Evolutionary conservation across 371 early-diverging fungal species (phyloP).

Genomic region (Actinomortierella wolfii): DNA sequence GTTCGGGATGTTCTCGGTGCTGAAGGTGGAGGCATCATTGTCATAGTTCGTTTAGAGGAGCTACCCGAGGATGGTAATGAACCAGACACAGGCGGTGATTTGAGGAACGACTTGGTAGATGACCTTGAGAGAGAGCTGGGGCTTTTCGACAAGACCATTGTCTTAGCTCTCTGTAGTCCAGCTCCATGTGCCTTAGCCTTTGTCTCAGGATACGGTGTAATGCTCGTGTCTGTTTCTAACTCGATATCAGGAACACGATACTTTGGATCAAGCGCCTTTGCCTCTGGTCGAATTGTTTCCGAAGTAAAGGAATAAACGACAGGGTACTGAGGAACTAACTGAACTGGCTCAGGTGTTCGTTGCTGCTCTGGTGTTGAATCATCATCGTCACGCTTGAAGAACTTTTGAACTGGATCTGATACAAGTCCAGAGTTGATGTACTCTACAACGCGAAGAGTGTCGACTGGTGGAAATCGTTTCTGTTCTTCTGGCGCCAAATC

Average conservation of each 20-base stretch:
- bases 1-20: neutral
- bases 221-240: too few species aligned
- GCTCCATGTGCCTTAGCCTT: too few species aligned
- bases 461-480: slow-evolving; percentile 19
- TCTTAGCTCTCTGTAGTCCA: too few species aligned
- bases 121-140: too few species aligned
- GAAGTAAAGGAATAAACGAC: too few species aligned
- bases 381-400: slow-evolving; percentile 11
- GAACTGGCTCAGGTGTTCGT: neutral
- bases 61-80: slow-evolving; percentile 13
- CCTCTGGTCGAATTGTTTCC: neutral
- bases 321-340: neutral
- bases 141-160: too few species aligned
- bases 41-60: slow-evolving; percentile 14
- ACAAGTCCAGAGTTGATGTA: slow-evolving; percentile 19
- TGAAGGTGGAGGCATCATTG: slow-evolving; percentile 5
- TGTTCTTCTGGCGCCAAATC: slow-evolving; percentile 13
- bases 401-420: slow-evolving; percentile 6
- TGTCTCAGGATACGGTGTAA: too few species aligned
- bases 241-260: too few species aligned
- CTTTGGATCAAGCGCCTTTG: neutral
- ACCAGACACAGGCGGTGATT: neutral
- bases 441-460: slow-evolving; percentile 13
- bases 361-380: neutral
- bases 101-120: too few species aligned